Base-by-base conservation (phyloP, 148 eudicot species). In the Pharnaceum exiguum region DNA sequence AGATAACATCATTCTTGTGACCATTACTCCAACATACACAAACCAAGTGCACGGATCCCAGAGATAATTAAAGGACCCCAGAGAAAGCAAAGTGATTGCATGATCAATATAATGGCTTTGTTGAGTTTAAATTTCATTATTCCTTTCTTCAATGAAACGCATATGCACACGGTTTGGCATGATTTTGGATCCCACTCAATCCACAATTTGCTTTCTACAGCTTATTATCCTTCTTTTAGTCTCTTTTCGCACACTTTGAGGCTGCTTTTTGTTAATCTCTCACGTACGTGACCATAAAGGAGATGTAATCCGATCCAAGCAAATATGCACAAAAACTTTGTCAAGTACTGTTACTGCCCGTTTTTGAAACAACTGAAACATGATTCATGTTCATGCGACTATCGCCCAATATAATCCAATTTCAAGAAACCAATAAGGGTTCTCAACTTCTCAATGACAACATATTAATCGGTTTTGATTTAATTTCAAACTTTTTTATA, bases 111-210 rank as follows among this genome's bases (percentile, higher is more conserved):
- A 16, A 2, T 53, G 12, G 8, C 12, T 21, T 17, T 53, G 33
- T 44, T 29, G 4, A n/a, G 5, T 21, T 30, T 8, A 2, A 43
- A n/a, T 13, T 59, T 59, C 22, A 3, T 22, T 25, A 59, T 59
- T 30, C 63, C 46, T 59, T 59, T 11, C 63, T 59, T 59, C 42
- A 21, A 15, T n/a, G 13, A 19, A 59, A 59, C 63, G 63, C 28
- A 45, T 9, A 59, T 52, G 63, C 28, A 45, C 5, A 31, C 1
- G 29, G 15, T 18, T 9, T 21, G 24, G 13, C 13, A 55, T 17
- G 29, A 28, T 28, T 44, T 45, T 21, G 19, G 27, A 43, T 30
- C 52, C 42, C 63, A 46, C 23, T 28, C 13, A 28, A 28, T 51
- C 23, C 13, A 30, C 15, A 38, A 22, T 25, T 31, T 8, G n/a